Evolutionary conservation across 2,329 filamentous ascomycete species (phyloP), one percentile per base, ranked within the genome.

Genomic region (Sclerotinia sclerotiorum): DNA sequence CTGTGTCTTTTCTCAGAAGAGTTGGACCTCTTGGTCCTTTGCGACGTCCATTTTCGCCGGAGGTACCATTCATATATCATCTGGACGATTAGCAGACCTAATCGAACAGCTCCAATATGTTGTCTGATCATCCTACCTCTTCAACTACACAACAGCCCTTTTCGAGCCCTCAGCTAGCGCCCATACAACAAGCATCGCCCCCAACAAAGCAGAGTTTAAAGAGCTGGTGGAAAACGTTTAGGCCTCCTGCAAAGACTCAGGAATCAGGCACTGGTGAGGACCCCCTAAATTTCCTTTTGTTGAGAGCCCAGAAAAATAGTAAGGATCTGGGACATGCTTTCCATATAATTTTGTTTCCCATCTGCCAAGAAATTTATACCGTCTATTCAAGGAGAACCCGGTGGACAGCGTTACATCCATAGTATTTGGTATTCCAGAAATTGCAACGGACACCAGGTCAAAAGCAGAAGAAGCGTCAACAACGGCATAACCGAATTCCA

Each of bases 171-270:
- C 76, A 76, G 58, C 74, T 75, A 61, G 72, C 76, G 65, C 73
- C 72, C 29, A 64, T 73, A 44, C 66, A 70, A 51, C 74, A 75
- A 68, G 80, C 85, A 75, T 93, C 92, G 54, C 92, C 91, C 67
- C 92, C 92, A 42, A 92, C 88, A 73, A 96, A 91, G 82, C 88
- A 92, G 78, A 93, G 97, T 79, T 84, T 98, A 74, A 91, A 93
- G 74, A 96, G 92, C 70, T 99, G 95, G 95, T 98, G 95, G 95
- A 97, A 93, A 81, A 89, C 90, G 76, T 98, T 99, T 82, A 95
- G 95, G 81, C 86, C 91, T 66, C 83, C 85, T 57, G 80, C 83
- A 49, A 87, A 84, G 75, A 83, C 84, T 69, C 83, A 86, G 67
- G 86, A 88, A 73, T 74, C 66, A 56, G 57, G 29, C 57, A 57